Conservation (phyloP, 2,329 filamentous ascomycete species). For the Colletotrichum sp. region DNA sequence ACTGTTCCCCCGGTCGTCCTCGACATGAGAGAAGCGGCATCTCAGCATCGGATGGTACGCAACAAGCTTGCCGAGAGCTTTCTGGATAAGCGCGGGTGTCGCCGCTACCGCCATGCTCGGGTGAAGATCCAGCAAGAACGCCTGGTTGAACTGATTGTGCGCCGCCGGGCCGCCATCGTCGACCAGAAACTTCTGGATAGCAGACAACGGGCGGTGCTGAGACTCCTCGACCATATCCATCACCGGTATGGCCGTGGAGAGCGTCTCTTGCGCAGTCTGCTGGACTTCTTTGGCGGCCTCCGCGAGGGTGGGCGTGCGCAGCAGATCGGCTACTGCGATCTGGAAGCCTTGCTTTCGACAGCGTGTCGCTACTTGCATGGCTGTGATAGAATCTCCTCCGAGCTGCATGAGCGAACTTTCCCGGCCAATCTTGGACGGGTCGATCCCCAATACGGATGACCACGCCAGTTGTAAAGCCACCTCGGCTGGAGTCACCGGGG, state of each 20-base stretch:
- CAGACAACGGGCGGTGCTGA: not conserved
- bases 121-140: not conserved
- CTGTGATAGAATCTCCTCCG: not conserved
- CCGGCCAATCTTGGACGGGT: not conserved
- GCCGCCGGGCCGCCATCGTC: not conserved
- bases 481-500: not conserved
- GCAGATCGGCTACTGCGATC: not conserved
- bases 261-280: not conserved
- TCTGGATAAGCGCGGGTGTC: not conserved
- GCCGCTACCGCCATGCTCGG: not conserved
- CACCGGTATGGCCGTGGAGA: fast-evolving
- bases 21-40: not conserved
- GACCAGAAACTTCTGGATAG: not conserved
- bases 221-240: not conserved
- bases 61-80: not conserved
- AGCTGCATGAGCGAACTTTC: not conserved
- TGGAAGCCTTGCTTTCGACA: not conserved
- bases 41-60: not conserved
- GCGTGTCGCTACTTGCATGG: not conserved
- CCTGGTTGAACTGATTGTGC: not conserved
- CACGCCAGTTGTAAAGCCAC: not conserved
- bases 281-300: not conserved
- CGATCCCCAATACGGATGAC: not conserved
- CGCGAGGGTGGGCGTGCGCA: not conserved
- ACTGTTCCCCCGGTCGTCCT: not conserved